These are phyloP conservation scores for Diaporthe caulivora DNA, from an alignment of 2,329 filamentous ascomycete species.

Conservation along the genomic window DNA sequence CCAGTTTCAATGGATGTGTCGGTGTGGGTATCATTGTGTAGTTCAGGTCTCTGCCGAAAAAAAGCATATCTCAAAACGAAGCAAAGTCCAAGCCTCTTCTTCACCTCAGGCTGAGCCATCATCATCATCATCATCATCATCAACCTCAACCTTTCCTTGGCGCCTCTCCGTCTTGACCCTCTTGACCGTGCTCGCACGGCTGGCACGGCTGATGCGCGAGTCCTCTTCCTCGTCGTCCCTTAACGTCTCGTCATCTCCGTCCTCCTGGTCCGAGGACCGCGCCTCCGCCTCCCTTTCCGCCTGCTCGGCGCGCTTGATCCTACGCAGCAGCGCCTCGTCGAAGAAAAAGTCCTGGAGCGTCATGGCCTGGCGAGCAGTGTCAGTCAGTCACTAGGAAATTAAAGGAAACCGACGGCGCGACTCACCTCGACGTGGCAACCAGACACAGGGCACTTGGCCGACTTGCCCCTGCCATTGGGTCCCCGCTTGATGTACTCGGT, in stretches of 20 bases:
- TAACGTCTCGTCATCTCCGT: conserved; percentile 51
- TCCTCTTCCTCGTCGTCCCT: neutral
- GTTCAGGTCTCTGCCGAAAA: neutral
- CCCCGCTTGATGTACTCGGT: conserved; percentile 59
- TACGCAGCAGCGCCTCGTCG: conserved; percentile 68
- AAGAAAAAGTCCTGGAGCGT: conserved; percentile 64
- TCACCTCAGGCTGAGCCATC: neutral
- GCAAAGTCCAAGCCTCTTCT: neutral
- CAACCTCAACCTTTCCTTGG: neutral
- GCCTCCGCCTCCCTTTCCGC: conserved; percentile 58
- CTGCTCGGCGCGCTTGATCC: conserved; percentile 67
- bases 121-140: conserved; percentile 7
- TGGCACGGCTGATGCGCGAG: neutral
- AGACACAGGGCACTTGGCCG: conserved; percentile 71
- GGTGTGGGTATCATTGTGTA: conserved; percentile 2
- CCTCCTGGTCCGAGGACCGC: conserved; percentile 53
- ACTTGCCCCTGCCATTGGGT: conserved; percentile 39
- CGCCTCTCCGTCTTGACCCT: conserved; percentile 47
- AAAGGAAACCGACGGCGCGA: conserved; percentile 4
- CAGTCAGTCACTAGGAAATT: neutral
- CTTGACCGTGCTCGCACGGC: neutral
- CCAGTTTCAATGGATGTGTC: neutral
- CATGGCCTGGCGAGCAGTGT: conserved; percentile 47
- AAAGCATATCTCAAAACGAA: neutral
- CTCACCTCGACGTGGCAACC: conserved; percentile 70